These are phyloP conservation scores for Leishmania aethiopica DNA, from an alignment of 208 protist species.

Conservation along the genomic window DNA sequence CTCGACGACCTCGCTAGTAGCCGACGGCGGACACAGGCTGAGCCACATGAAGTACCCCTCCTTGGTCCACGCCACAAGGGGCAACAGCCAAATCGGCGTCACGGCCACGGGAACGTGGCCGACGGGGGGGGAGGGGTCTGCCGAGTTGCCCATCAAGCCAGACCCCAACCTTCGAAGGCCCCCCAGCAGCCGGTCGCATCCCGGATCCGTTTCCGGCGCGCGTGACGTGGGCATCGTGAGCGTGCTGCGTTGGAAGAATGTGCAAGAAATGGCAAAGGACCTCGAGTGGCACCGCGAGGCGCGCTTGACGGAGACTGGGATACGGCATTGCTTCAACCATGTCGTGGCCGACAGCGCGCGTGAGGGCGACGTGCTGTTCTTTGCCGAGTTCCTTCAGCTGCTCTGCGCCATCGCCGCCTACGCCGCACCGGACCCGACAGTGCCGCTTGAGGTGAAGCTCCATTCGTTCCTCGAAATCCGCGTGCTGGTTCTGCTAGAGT, in stretches of 20 bases:
- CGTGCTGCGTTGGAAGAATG: conserved; percentile 46
- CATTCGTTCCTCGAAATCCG: conserved; percentile 42
- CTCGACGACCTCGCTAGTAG: conserved; percentile 2
- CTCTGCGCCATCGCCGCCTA: conserved; percentile 65
- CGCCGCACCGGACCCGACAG: conserved; percentile 42
- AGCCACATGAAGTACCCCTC: conserved; percentile 19
- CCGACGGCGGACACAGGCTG: conserved; percentile 3
- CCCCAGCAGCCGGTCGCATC: background rate
- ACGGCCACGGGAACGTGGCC: background rate
- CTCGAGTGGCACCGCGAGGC: conserved; percentile 42
- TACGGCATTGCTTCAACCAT: conserved; percentile 47
- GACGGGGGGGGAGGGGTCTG: background rate
- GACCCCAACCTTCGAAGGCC: background rate
- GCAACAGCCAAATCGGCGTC: conserved; percentile 7
- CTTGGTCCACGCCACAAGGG: conserved; percentile 13
- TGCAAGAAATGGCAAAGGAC: conserved; percentile 50
- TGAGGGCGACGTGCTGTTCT: conserved; percentile 67
- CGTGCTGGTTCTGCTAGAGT: conserved; percentile 33
- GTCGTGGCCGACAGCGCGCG: conserved; percentile 43
- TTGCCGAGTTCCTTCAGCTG: conserved; percentile 66
- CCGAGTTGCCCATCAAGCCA: background rate
- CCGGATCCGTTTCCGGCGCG: background rate
- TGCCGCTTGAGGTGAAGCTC: conserved; percentile 66
- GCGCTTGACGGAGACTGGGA: conserved; percentile 14
- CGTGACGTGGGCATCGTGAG: conserved; percentile 72